Conservation (phyloP, 768 basidiomycete genomes). For the Podaxis sp. region DNA sequence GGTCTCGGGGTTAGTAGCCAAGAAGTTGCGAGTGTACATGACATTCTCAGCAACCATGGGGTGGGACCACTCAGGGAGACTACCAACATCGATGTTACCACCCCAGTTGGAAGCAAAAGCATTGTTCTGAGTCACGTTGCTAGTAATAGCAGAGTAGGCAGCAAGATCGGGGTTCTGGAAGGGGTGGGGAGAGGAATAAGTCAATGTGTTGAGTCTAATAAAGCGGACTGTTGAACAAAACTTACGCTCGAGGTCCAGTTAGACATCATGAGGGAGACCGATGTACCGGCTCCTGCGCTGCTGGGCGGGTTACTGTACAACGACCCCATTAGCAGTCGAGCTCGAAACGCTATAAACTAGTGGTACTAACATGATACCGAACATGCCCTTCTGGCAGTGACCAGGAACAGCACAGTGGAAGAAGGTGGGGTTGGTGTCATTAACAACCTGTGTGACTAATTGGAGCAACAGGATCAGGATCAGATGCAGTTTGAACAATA, state of each 20-base stretch:
- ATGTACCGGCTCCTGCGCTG: slow-evolving; percentile 42
- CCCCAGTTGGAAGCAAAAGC: slow-evolving; percentile 58
- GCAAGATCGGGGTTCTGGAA: slow-evolving; percentile 53
- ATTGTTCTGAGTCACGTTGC: slow-evolving; percentile 48
- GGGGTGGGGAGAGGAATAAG: neutral
- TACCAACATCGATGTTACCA: slow-evolving; percentile 54
- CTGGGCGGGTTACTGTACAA: slow-evolving; percentile 54
- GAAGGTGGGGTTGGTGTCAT: slow-evolving; percentile 71
- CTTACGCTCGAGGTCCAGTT: slow-evolving; percentile 44
- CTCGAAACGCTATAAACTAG: neutral
- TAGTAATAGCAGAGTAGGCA: slow-evolving; percentile 54
- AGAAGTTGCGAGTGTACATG: slow-evolving; percentile 45
- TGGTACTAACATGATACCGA: slow-evolving; percentile 62
- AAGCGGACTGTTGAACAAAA: neutral
- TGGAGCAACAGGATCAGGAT: slow-evolving; percentile 20
- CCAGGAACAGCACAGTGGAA: slow-evolving; percentile 70
- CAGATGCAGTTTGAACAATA: neutral
- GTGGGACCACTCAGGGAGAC: slow-evolving; percentile 57
- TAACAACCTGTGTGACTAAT: slow-evolving; percentile 67
- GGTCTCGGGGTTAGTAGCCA: slow-evolving; percentile 49
- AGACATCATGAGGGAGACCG: slow-evolving; percentile 55
- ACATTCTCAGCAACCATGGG: slow-evolving; percentile 56
- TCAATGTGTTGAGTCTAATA: neutral
- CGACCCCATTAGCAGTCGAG: slow-evolving; percentile 15
- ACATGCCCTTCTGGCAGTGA: slow-evolving; percentile 86